Evolutionary conservation across 164 flowering plant species (phyloP).

Genomic region (Tetrastigma voinierianum): DNA sequence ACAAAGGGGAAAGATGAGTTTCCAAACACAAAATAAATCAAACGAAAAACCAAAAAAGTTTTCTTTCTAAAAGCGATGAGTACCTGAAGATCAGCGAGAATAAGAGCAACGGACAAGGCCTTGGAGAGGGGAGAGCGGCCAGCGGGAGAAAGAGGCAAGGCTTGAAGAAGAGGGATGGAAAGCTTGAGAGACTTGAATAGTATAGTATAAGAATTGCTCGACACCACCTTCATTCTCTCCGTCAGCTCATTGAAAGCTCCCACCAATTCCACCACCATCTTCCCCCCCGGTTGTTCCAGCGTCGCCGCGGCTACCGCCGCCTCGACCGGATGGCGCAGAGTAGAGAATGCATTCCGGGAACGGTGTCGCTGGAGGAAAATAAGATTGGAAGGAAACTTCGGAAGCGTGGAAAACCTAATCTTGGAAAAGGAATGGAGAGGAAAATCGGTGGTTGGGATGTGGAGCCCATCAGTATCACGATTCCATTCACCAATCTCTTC

Average conservation of each 20-base stretch:
- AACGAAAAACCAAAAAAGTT: background rate
- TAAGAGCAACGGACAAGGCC: conserved; percentile 63
- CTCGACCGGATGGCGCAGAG: background rate
- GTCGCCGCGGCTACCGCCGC: conserved; percentile 9
- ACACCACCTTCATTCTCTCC: conserved; percentile 59
- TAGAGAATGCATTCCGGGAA: no score
- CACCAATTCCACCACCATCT: conserved; percentile 85
- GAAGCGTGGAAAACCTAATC: no score
- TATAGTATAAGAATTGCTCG: conserved; percentile 59
- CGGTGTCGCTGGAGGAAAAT: no score
- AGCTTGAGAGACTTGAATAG: conserved; percentile 84
- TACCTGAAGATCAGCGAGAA: conserved; percentile 95
- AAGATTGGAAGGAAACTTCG: no score
- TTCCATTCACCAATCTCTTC: no score
- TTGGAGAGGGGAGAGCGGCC: conserved; percentile 76
- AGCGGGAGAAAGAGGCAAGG: conserved; percentile 57
- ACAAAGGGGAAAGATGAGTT: no score
- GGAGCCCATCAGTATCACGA: no score
- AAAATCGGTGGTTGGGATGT: no score
- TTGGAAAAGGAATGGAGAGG: no score
- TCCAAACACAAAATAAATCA: background rate
- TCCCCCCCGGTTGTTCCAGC: conserved; percentile 68
- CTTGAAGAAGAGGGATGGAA: conserved; percentile 72
- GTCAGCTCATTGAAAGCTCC: conserved; percentile 86
- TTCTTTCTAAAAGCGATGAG: background rate